Evolutionary conservation across 2,329 filamentous ascomycete genomes (phyloP), one percentile per base, ranked within the genome.

Genomic region (Neobulgaria alba): DNA sequence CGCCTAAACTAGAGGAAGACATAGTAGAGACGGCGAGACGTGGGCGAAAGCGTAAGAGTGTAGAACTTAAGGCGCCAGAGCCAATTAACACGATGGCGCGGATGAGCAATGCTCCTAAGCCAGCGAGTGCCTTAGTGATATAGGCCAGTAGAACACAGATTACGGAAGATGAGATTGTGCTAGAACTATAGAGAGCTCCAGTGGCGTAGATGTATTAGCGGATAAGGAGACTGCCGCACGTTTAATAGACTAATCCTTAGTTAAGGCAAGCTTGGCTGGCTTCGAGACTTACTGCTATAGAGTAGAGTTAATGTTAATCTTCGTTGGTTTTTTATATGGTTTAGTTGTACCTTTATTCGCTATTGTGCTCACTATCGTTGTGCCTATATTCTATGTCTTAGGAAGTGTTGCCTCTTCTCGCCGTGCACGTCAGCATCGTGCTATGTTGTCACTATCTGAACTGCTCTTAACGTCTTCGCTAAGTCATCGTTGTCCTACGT

Each of bases 261-360:
- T 41, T 40, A 33, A 45, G 26, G 39, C 39, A 46, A 46, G 34
- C 36, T 42, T 29, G 37, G 38, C 46, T 49, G 35, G 41, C 42
- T 47, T 49, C 43, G 41, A 45, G 32, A 46, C 36, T 43, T 41
- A 45, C 45, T 49, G 42, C 41, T 47, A 41, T 45, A 49, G 10
- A 49, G 30, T 43, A 41, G 39, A 45, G 37, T 43, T 47, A 45
- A 47, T 45, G 36, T 49, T 46, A 47, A 45, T 47, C 39, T 43
- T 40, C 33, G 29, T 49, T 21, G 33, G 41, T n/a, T n/a, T 40
- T 43, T 47, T 41, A 34, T 43, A 29, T 40, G 16, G 10, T 33
- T 40, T 14, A 33, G 34, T 47, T 38, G 15, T 38, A 38, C 35
- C 35, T 29, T 41, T 41, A 20, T 35, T 33, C 34, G 31, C 38